These are phyloP conservation scores for Actinomucor elegans DNA, from an alignment of 371 early-diverging fungal genomes.

Conservation along the genomic window DNA sequence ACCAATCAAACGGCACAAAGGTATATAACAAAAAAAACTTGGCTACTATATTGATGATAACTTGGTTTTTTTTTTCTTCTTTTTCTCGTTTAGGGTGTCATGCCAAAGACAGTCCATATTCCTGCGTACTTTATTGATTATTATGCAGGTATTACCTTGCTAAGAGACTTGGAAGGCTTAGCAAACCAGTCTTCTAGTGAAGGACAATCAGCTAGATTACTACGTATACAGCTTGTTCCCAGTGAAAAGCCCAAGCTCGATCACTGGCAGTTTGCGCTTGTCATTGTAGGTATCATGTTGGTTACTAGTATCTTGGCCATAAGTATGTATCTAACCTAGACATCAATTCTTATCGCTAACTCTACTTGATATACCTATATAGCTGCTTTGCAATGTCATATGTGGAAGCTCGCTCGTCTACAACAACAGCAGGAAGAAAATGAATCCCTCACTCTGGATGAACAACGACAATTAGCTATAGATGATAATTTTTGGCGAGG, in stretches of 20 bases:
- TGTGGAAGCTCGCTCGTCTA: conserved; percentile 13
- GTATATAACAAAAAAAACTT: too few relatives aligned
- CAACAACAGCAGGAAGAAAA: background rate
- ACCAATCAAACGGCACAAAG: too few relatives aligned
- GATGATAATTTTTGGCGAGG: conserved; percentile 14
- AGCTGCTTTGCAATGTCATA: conserved; percentile 22
- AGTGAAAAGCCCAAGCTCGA: conserved; percentile 23
- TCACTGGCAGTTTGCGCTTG: conserved; percentile 55
- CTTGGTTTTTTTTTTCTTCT: background rate
- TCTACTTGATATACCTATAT: too few relatives aligned
- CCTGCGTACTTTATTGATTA: conserved; percentile 29
- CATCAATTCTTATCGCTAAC: too few relatives aligned
- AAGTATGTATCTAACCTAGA: conserved; percentile 20
- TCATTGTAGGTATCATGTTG: conserved; percentile 44
- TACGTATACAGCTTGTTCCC: conserved; percentile 31
- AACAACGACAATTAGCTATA: conserved; percentile 8
- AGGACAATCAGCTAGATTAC: conserved; percentile 1
- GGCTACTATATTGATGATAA: background rate
- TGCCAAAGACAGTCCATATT: conserved; percentile 24
- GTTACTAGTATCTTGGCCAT: conserved; percentile 36
- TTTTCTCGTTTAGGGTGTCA: conserved; percentile 27
- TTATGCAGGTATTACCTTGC: conserved; percentile 18
- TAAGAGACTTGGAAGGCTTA: conserved; percentile 16
- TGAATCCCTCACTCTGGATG: conserved; percentile 7
- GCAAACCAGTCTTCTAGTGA: background rate